Evolutionary conservation across 305 asterid species (phyloP), one percentile per base, ranked within the genome.

Genomic region (Fraxinus nigra): DNA sequence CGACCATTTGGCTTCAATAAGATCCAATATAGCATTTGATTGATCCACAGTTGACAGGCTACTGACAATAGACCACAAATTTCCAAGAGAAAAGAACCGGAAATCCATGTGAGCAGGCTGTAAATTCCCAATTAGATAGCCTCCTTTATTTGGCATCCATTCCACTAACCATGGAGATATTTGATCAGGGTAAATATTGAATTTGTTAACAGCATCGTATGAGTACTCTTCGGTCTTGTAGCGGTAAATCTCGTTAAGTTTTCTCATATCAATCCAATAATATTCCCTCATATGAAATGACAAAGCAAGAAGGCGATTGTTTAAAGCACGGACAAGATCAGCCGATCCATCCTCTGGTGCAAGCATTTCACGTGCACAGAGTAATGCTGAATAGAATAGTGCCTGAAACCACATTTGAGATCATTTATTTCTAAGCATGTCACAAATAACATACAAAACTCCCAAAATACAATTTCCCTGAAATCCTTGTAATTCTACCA

Each of bases 81-180:
- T 92, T 80, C 97, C 97, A 7, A 92, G 88, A 61, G 97, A 91
- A 88, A 92, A 92, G 83, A 92, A 92, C 1, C 97, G 93, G 61
- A 92, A 92, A 88, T 92, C 97, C 97, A 92, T 92, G 83, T 92
- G 97, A 76, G 97, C 97, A 56, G 97, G 97, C 81, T 92, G 97
- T 85, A 92, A 83, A 78, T 92, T 92, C 75, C 97, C 94, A 73
- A 92, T 92, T 46, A 92, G 84, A 85, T 89, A 91, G 75, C 97
- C 97, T 82, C 97, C 97, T 83, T 61, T 89, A 3, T 87, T 89
- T 34, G 97, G 97, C 94, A 92, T 92, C 97, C 97, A 92, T 63
- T 89, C 92, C 8, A 90, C 97, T 40, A 92, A 88, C 97, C 97
- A 92, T 34, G 91, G 92, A 72, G 97, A 78, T 79, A 92, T 91